phyloP scores from a whole-genome alignment of 768 basidiomycete genomes.

The Mycena sanguinolenta region DNA sequence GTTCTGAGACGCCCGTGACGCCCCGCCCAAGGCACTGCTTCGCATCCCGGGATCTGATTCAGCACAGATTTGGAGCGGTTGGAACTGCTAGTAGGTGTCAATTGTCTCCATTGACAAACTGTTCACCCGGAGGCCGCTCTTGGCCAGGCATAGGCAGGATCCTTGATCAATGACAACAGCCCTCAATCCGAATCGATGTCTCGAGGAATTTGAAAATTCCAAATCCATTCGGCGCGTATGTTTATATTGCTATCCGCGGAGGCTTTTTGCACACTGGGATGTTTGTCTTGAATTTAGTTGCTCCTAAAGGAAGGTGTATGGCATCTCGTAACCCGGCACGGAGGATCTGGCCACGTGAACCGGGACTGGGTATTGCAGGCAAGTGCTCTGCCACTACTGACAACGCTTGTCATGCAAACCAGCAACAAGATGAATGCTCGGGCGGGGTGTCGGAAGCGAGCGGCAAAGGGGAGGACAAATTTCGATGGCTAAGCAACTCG shows the following conservation, averaged over 20 bases:
- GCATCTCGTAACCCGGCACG: not conserved
- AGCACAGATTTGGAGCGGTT: not conserved
- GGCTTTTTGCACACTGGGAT: not conserved
- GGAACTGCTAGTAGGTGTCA: too few species aligned
- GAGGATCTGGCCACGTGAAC: slow-evolving; percentile 5
- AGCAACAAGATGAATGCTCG: not conserved
- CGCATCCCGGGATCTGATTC: not conserved
- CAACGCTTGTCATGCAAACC: not conserved
- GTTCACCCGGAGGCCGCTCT: too few species aligned
- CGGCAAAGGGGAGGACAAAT: not conserved
- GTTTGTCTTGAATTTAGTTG: too few species aligned
- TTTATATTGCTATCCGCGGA: slow-evolving; percentile 20
- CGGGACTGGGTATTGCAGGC: not conserved
- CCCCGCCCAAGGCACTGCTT: not conserved
- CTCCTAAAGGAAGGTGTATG: not conserved
- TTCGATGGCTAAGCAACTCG: slow-evolving; percentile 9
- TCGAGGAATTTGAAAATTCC: slow-evolving; percentile 11
- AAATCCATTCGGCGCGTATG: not conserved
- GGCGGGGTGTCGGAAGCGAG: not conserved
- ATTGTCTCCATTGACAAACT: too few species aligned
- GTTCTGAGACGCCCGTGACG: not conserved
- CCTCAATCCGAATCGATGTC: not conserved
- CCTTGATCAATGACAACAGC: slow-evolving; percentile 19
- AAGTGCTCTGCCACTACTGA: not conserved
- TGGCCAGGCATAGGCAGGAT: slow-evolving; percentile 19